phyloP scores from a whole-genome alignment of 768 basidiomycete species.

The Porpolomopsis calyptriformis region DNA sequence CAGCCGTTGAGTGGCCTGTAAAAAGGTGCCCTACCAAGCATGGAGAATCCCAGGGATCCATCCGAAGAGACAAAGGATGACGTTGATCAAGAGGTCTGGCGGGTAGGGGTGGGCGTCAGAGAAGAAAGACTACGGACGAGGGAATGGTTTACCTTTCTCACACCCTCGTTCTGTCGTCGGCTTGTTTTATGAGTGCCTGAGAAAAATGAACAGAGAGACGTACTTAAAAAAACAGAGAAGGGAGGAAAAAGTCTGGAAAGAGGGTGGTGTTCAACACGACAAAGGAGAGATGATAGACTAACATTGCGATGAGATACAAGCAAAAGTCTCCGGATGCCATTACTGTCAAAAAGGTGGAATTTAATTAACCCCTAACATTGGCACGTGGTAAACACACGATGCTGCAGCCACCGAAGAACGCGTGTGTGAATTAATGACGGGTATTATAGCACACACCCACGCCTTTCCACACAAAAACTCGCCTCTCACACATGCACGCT shows the following conservation, averaged over 20 bases:
- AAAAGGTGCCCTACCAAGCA: conserved; percentile 28
- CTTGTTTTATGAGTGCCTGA: too few relatives aligned
- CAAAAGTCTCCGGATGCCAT: not conserved
- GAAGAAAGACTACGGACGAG: too few relatives aligned
- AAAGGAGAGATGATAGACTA: not conserved
- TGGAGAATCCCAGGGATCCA: conserved; percentile 46
- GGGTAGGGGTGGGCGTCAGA: not conserved
- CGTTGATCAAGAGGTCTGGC: conserved; percentile 28
- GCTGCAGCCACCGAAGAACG: too few relatives aligned
- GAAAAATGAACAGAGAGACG: not conserved
- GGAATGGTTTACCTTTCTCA: not conserved
- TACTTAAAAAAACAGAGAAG: not conserved
- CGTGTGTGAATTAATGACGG: too few relatives aligned
- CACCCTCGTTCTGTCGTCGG: not conserved
- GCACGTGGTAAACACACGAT: too few relatives aligned
- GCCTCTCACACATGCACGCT: too few relatives aligned
- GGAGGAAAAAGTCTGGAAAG: not conserved
- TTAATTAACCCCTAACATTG: too few relatives aligned
- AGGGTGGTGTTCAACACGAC: not conserved
- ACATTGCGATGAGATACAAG: not conserved
- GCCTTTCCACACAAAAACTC: too few relatives aligned
- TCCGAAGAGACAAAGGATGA: conserved; percentile 30
- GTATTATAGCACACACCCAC: too few relatives aligned
- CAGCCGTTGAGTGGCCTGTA: not conserved
- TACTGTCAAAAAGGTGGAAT: not conserved